Base-by-base conservation (phyloP, 768 basidiomycete genomes). In the Mycena indigotica region DNA sequence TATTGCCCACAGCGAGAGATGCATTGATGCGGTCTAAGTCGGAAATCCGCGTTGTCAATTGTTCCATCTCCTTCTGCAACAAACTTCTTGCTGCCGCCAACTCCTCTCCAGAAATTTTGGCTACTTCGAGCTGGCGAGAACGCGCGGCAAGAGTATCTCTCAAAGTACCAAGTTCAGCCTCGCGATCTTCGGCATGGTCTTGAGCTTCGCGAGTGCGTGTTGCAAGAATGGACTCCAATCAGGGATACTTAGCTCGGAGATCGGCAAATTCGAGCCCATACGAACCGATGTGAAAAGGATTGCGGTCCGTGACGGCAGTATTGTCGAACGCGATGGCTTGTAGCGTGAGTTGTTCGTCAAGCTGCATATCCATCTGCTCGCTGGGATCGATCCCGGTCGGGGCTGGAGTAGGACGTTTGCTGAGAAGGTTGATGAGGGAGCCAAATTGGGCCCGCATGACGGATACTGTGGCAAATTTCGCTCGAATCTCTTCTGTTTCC, bases 331-430 rank as follows among this genome's bases (percentile, higher is more conserved):
- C 5, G 17, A 30, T 28, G 3, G 30, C 19, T 26, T 48, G 50
- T 35, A 19, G 49, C 61, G 45, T 32, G 48, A 50, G 35, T 8
- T n/a, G 28, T 29, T 35, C 57, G 44, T 62, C 53, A 38, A 58
- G 56, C 49, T 23, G 46, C 46, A 48, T 48, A 10, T 67, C 65
- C 52, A 63, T 50, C 30, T 59, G 53, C 21, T 63, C 66, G 25
- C 63, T 65, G 12, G 58, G 30, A 38, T 55, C 64, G 29, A 55
- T 28, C 59, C 71, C 53, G 66, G 68, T 81, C 28, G 80, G 80
- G 21, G 79, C 79, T 52, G 82, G 82, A 1, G 81, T 83, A 10
- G 81, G 80, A 23, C 72, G 80, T 60, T 78, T 78, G 69, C 78
- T 82, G 30, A 79, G 38, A 29, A 72, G 65, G 46, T 77, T 73